phyloP scores from a whole-genome alignment of 2,329 filamentous ascomycete genomes.

The Orbilia javanica region DNA sequence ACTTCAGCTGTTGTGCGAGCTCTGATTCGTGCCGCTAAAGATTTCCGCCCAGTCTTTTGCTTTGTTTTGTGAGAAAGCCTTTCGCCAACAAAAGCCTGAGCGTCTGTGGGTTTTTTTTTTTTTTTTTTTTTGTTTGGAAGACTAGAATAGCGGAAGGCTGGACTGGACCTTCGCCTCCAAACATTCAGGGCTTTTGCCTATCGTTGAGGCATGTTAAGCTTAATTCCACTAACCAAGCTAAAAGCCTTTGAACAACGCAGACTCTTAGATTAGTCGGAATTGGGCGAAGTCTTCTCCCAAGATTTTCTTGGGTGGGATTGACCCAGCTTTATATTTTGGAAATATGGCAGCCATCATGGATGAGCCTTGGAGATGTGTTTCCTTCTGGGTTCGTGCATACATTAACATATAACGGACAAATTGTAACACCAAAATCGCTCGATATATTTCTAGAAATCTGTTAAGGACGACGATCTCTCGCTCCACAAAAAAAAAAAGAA shows the following conservation, averaged over 20 bases:
- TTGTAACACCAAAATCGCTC: neutral
- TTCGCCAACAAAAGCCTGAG: slow-evolving; percentile 1
- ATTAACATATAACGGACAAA: neutral
- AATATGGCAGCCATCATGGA: neutral
- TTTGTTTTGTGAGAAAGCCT: neutral
- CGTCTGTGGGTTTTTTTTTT: neutral
- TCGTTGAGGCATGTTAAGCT: slow-evolving; percentile 32
- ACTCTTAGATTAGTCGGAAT: neutral
- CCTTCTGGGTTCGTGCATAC: neutral
- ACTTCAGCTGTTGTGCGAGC: neutral
- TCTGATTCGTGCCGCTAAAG: neutral
- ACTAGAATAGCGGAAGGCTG: slow-evolving; percentile 23
- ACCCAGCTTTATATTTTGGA: neutral
- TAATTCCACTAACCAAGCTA: slow-evolving; percentile 15
- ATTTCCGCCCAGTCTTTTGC: neutral
- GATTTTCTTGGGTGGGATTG: neutral
- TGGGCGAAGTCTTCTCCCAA: neutral
- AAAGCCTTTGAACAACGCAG: slow-evolving; percentile 1
- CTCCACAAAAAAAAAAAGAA: neutral
- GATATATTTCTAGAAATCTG: slow-evolving; percentile 2
- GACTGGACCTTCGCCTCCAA: neutral
- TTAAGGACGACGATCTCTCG: slow-evolving; percentile 5
- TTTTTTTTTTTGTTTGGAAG: neutral
- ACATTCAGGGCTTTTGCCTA: slow-evolving; percentile 3
- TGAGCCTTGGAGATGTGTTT: slow-evolving; percentile 10